A percentile compares a stretch with the other conserved stretches of the same genome.
phyloP scores from a whole-genome alignment of 2,329 filamentous ascomycete species.

The Fusarium hostae region DNA sequence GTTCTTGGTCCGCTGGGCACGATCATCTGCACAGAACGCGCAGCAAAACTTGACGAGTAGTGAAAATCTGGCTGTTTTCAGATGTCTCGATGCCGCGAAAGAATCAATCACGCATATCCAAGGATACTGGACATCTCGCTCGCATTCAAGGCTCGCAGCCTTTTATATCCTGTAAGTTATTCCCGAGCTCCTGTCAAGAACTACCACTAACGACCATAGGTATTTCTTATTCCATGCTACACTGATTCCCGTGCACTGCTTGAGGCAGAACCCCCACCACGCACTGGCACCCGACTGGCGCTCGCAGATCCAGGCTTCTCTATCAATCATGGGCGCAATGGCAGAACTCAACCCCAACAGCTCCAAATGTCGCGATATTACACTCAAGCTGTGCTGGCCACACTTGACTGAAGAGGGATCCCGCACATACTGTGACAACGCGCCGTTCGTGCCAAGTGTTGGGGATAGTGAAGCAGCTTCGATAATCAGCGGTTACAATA shows the following conservation, averaged over 20 bases:
- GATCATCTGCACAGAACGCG: not conserved
- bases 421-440: conserved; percentile 10
- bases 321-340: conserved; percentile 33
- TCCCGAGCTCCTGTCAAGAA: fast-evolving
- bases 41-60: conserved; percentile 27
- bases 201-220: not conserved
- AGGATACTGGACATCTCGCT: conserved; percentile 18
- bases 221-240: conserved; percentile 32
- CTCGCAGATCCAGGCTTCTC: conserved; percentile 28
- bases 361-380: conserved; percentile 36
- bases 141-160: conserved; percentile 23
- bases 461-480: conserved; percentile 33
- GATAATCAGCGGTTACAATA: conserved; percentile 32
- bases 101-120: conserved; percentile 20
- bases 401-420: conserved; percentile 21
- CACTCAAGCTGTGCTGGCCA: conserved; percentile 36
- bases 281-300: conserved; percentile 23
- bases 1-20: conserved; percentile 26
- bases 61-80: conserved; percentile 22
- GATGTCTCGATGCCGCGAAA: conserved; percentile 26
- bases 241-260: conserved; percentile 26
- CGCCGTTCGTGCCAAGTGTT: conserved; percentile 12
- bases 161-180: conserved; percentile 28
- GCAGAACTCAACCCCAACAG: conserved; percentile 33
- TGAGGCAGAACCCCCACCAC: conserved; percentile 22